Evolutionary conservation across 2,329 filamentous ascomycete genomes (phyloP).

Genomic region (Cercospora beticola): DNA sequence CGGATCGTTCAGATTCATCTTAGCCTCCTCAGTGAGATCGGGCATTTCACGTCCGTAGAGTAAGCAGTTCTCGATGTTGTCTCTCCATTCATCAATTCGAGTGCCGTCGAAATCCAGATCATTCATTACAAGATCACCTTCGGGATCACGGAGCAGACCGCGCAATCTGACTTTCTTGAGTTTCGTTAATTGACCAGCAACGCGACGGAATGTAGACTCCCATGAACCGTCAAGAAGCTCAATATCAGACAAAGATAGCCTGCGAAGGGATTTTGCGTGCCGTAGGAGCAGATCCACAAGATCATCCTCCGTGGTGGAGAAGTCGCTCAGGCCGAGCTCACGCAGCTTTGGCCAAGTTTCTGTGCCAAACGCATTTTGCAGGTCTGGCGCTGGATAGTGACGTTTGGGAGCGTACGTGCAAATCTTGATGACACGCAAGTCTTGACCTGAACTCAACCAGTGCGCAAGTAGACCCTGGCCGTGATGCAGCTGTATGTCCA

Average conservation of each 20-base stretch:
- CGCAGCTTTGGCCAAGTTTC: slow-evolving; percentile 11
- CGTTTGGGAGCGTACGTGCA: not conserved
- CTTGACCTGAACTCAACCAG: not conserved
- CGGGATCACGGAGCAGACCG: not conserved
- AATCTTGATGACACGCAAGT: slow-evolving; percentile 9
- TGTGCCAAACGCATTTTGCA: not conserved
- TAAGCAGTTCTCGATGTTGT: not conserved
- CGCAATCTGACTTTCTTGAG: slow-evolving; percentile 13
- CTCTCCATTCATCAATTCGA: not conserved
- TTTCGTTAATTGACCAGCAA: slow-evolving; percentile 8
- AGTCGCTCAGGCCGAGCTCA: slow-evolving; percentile 3
- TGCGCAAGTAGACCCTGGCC: not conserved
- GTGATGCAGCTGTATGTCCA: not conserved
- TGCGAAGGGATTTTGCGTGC: slow-evolving; percentile 4
- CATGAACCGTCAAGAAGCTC: not conserved
- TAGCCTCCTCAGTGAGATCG: not conserved
- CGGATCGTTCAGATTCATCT: not conserved
- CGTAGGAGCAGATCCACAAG: slow-evolving; percentile 9
- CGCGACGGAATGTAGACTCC: not conserved
- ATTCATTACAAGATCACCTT: not conserved
- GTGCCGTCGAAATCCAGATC: not conserved
- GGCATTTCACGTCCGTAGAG: not conserved
- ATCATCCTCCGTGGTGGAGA: slow-evolving; percentile 2
- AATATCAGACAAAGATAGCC: not conserved
- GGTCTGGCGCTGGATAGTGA: not conserved